Evolutionary conservation across 495 filamentous ascomycete species (phyloP).

Genomic region (Penicillium samsonianum): DNA sequence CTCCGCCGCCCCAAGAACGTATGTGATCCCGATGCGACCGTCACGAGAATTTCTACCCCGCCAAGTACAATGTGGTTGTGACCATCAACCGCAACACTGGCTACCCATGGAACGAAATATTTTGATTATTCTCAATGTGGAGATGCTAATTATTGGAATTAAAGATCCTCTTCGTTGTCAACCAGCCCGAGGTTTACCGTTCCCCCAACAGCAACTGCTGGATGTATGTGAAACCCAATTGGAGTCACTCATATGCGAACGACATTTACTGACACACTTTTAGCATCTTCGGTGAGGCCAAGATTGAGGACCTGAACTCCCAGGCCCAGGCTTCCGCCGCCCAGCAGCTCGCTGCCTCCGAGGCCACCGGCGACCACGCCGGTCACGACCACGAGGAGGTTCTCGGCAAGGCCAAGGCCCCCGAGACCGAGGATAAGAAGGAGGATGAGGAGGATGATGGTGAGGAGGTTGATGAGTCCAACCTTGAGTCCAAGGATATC

Average conservation of each 20-base stretch:
- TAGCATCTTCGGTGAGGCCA: conserved; percentile 99
- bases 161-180: conserved; percentile 98
- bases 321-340: conserved; percentile 92
- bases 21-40: conserved; percentile 29
- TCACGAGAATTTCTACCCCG: conserved; percentile 7
- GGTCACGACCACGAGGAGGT: conserved; percentile 74
- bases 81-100: background rate
- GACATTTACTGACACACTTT: conserved; percentile 21
- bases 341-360: conserved; percentile 79
- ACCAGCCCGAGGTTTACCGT: conserved; percentile 98
- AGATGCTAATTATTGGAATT: conserved; percentile 11
- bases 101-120: background rate
- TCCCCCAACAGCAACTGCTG: conserved; percentile 97
- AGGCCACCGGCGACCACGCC: conserved; percentile 78
- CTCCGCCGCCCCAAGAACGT: conserved; percentile 98
- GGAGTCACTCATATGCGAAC: conserved; percentile 2
- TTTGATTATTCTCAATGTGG: background rate
- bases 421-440: conserved; percentile 74
- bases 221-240: conserved; percentile 69
- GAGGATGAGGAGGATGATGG: conserved; percentile 91
- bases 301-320: conserved; percentile 99
- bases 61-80: conserved; percentile 1
- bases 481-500: conserved; percentile 97
- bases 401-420: conserved; percentile 77
- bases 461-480: conserved; percentile 90